Conservation (phyloP, 164 flowering plant species). For the Kalanchoe fedtschenkoi region DNA sequence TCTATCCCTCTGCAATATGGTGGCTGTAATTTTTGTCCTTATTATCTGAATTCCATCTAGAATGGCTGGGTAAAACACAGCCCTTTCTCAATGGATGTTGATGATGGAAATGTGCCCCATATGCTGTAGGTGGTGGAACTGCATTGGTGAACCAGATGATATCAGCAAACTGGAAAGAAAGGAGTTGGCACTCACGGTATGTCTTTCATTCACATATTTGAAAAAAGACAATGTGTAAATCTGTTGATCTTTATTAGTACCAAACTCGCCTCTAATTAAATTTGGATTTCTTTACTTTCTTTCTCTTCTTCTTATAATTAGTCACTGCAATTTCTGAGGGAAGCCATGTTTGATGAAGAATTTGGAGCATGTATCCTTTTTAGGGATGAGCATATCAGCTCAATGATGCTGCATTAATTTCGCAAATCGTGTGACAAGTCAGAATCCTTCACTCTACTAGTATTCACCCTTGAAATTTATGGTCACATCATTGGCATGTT, state of each 20-base stretch:
- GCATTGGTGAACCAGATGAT: slow-evolving; percentile 83
- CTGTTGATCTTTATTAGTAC: background rate
- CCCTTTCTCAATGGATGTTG: background rate
- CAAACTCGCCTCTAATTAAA: background rate
- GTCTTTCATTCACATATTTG: background rate
- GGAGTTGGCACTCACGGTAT: slow-evolving; percentile 78
- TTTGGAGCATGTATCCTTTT: slow-evolving; percentile 85
- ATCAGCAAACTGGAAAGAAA: slow-evolving; percentile 68
- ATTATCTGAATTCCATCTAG: background rate
- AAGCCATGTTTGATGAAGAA: slow-evolving; percentile 69
- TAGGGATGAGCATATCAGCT: background rate
- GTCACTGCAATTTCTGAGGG: slow-evolving; percentile 89
- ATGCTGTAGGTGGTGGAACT: slow-evolving; percentile 92
- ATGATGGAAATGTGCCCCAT: background rate
- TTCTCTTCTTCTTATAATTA: slow-evolving; percentile 21
- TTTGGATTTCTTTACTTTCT: background rate
- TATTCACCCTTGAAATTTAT: slow-evolving; percentile 87
- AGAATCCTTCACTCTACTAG: slow-evolving; percentile 51
- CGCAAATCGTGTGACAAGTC: background rate
- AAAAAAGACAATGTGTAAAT: background rate
- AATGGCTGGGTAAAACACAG: background rate
- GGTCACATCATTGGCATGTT: slow-evolving; percentile 98
- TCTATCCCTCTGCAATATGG: background rate
- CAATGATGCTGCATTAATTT: background rate
- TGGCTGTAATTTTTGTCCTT: background rate